These are phyloP conservation scores for Erysimum pusillum DNA, from an alignment of 441 rosid species.

Conservation along the genomic window DNA sequence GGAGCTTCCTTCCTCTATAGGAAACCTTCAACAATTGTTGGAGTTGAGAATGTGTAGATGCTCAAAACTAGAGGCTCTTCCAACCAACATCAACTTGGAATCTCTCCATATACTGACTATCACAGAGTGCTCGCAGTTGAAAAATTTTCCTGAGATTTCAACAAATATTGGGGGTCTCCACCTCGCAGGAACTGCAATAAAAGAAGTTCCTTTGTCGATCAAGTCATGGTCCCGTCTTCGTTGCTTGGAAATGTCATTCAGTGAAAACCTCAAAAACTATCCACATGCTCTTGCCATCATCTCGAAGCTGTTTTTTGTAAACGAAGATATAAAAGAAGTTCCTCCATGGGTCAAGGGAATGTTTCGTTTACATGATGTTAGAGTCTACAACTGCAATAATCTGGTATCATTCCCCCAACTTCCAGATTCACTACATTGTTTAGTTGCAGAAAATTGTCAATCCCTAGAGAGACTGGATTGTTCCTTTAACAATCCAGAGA, in stretches of 20 bases:
- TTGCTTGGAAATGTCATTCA: neutral
- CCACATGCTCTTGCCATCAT: neutral
- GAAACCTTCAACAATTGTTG: slow-evolving; percentile 15
- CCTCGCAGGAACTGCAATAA: slow-evolving; percentile 27
- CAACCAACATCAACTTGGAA: slow-evolving; percentile 14
- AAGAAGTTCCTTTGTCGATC: slow-evolving; percentile 28
- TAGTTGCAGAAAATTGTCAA: too few relatives aligned
- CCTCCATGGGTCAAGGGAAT: neutral
- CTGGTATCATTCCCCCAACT: too few relatives aligned
- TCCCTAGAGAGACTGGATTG: too few relatives aligned
- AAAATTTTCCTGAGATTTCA: slow-evolving; percentile 25
- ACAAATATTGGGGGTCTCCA: neutral
- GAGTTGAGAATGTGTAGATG: neutral
- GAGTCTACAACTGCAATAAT: too few relatives aligned
- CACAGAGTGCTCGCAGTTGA: slow-evolving; percentile 8
- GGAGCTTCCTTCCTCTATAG: slow-evolving; percentile 2
- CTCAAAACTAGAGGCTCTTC: slow-evolving; percentile 17
- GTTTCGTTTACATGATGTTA: too few relatives aligned
- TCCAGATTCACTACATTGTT: too few relatives aligned
- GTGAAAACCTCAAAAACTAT: neutral
- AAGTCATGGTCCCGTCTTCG: neutral
- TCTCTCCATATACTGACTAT: slow-evolving; percentile 29
- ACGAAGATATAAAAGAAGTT: neutral
- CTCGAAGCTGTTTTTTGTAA: neutral
- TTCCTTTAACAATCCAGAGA: too few relatives aligned